Evolutionary conservation across 108 stramenopile species (phyloP), one percentile per base, ranked within the genome.

Genomic region (Cyclotella cryptica): DNA sequence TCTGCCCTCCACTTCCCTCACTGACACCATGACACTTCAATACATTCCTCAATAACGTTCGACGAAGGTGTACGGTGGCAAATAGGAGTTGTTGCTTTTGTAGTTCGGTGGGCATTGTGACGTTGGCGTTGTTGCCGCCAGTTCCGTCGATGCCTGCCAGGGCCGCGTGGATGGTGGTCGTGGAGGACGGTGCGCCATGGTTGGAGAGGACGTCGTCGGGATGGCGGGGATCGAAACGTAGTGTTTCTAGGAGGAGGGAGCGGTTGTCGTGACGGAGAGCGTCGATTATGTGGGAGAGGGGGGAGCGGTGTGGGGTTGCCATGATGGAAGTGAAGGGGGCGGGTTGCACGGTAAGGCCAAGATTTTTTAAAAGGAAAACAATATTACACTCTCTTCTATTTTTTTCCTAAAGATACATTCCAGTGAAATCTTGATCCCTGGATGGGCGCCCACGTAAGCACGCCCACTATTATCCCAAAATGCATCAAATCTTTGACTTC

Each of bases 261-360:
- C 70, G 75, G 45, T 81, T 81, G 70, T 81, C 76, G 19, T 42
- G 18, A 0, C 77, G 80, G 43, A 81, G 49, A 10, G 79, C 67
- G 49, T 72, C 67, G 72, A 71, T 46, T 8, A 80, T 68, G 66
- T 68, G 72, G 47, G 79, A 46, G 29, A 80, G 72, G 26, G 78
- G 60, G 60, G 60, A 57, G 55, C 21, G 55, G 60, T 3, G 30
- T 11, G 60, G 60, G 3, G 60, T 61, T 30, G 35, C n/a, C 60
- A 61, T 61, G 60, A 30, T 61, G 2, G 35, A 6, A 5, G 35
- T 35, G 4, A 6, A 6, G 35, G 35, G 35, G 35, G 6, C 6
- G 35, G n/a, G n/a, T n/a, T n/a, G n/a, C n/a, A n/a, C n/a, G n/a
- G n/a, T n/a, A n/a, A n/a, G n/a, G n/a, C n/a, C n/a, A n/a, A n/a